These are phyloP conservation scores for Colletotrichum aenigma DNA, from an alignment of 2,329 filamentous ascomycete species.

Conservation along the genomic window DNA sequence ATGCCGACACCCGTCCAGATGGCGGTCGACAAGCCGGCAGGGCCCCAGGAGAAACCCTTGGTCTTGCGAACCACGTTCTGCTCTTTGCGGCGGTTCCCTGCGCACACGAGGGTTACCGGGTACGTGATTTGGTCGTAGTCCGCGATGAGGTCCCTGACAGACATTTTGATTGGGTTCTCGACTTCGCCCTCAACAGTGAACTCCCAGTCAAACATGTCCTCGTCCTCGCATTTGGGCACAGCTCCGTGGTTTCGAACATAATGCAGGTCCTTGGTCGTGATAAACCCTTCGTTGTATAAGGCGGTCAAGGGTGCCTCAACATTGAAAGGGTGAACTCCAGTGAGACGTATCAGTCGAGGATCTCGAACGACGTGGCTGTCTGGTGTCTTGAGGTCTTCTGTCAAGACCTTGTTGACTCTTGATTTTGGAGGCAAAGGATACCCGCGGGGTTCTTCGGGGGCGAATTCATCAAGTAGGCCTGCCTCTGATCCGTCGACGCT, in stretches of 20 bases:
- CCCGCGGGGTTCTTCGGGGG: constrained; percentile 22
- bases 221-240: constrained; percentile 77
- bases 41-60: constrained; percentile 93
- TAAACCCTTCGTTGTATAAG: constrained; percentile 79
- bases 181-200: constrained; percentile 86
- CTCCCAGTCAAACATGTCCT: constrained; percentile 78
- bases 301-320: constrained; percentile 82
- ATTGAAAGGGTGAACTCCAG: constrained; percentile 90
- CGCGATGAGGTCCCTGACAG: constrained; percentile 71
- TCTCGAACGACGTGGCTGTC: constrained; percentile 83
- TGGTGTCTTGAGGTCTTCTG: constrained; percentile 82
- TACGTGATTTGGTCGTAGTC: constrained; percentile 84
- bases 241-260: constrained; percentile 91
- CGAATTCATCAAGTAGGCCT: constrained; percentile 21
- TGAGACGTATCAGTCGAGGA: constrained; percentile 81
- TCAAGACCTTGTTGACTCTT: constrained; percentile 65
- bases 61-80: constrained; percentile 90
- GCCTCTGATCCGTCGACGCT: constrained; percentile 32
- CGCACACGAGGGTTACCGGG: constrained; percentile 88
- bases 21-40: constrained; percentile 85
- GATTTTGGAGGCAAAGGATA: constrained; percentile 75
- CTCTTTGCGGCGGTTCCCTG: constrained; percentile 90
- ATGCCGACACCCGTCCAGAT: constrained; percentile 86
- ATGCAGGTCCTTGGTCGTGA: constrained; percentile 87
- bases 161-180: constrained; percentile 74